These are phyloP conservation scores for Malassezia equina DNA, from an alignment of 1,284 basidiomycete species.

Conservation along the genomic window DNA sequence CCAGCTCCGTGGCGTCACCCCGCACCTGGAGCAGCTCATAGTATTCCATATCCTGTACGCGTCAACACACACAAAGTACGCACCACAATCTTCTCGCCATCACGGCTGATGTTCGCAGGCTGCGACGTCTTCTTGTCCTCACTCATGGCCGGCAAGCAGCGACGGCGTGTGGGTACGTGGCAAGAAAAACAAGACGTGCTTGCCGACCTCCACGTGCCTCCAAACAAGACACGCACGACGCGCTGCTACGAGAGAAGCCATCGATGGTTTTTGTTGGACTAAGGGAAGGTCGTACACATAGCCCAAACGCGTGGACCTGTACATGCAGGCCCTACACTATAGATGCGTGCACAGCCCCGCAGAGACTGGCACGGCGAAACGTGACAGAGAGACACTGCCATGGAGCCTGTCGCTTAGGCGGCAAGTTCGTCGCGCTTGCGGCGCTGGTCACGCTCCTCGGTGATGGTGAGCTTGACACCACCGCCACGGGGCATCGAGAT, in stretches of 20 bases:
- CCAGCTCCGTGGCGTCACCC: slow-evolving; percentile 55
- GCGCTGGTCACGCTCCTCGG: slow-evolving; percentile 50
- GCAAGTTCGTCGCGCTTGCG: slow-evolving; percentile 27
- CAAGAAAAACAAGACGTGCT: background rate
- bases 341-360: background rate
- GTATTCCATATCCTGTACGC: slow-evolving; percentile 42
- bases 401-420: background rate
- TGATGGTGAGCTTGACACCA: slow-evolving; percentile 70
- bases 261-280: slow-evolving; percentile 15
- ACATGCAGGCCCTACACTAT: slow-evolving; percentile 4
- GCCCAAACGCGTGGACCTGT: slow-evolving; percentile 1
- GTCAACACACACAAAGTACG: background rate
- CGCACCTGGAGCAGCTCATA: slow-evolving; percentile 47
- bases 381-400: background rate
- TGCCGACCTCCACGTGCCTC: background rate
- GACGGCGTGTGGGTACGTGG: background rate
- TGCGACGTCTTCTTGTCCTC: slow-evolving; percentile 10
- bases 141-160: slow-evolving; percentile 4
- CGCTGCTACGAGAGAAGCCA: background rate
- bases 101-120: slow-evolving; percentile 36
- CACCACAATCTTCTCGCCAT: slow-evolving; percentile 39
- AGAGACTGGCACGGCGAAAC: background rate
- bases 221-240: background rate
- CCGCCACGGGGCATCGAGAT: slow-evolving; percentile 96
- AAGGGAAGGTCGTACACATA: slow-evolving; percentile 13